phyloP scores from a whole-genome alignment of 305 asterid species.

The Solanum hybrid region DNA sequence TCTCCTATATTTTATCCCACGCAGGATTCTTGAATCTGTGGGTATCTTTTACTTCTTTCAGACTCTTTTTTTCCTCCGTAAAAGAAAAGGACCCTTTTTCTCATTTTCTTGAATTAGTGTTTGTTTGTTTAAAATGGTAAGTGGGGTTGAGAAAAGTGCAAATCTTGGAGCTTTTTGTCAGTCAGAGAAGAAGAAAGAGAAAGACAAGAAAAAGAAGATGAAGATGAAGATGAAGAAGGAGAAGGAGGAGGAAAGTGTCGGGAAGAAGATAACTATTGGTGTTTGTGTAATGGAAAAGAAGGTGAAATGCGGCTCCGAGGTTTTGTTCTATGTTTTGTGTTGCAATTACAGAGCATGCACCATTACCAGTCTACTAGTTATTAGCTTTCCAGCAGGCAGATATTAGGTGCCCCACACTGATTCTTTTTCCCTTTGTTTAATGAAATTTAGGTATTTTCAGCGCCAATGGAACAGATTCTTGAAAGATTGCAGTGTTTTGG shows the following conservation, averaged over 20 bases:
- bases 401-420: not conserved
- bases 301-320: slow-evolving; percentile 99
- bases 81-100: not conserved
- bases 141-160: slow-evolving; percentile 6
- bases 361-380: not conserved
- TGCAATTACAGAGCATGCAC: slow-evolving; percentile 23
- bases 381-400: not conserved
- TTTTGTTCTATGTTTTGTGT: slow-evolving; percentile 36
- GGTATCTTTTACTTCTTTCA: slow-evolving; percentile 3
- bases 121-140: slow-evolving; percentile 11
- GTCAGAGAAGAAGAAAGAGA: slow-evolving; percentile 12
- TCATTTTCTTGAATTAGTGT: not conserved
- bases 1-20: not conserved
- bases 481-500: slow-evolving; percentile 84
- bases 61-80: not conserved
- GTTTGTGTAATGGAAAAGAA: slow-evolving; percentile 99
- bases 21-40: slow-evolving; percentile 5
- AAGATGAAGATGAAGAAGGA: slow-evolving; percentile 1
- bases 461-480: slow-evolving; percentile 86
- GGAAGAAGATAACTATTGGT: slow-evolving; percentile 58
- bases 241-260: slow-evolving; percentile 29
- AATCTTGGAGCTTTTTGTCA: not conserved
- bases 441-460: slow-evolving; percentile 50
- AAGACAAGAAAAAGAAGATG: not conserved
- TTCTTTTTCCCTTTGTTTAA: not conserved